These are phyloP conservation scores for Chaetomium tenue DNA, from an alignment of 495 filamentous ascomycete genomes.

Conservation along the genomic window DNA sequence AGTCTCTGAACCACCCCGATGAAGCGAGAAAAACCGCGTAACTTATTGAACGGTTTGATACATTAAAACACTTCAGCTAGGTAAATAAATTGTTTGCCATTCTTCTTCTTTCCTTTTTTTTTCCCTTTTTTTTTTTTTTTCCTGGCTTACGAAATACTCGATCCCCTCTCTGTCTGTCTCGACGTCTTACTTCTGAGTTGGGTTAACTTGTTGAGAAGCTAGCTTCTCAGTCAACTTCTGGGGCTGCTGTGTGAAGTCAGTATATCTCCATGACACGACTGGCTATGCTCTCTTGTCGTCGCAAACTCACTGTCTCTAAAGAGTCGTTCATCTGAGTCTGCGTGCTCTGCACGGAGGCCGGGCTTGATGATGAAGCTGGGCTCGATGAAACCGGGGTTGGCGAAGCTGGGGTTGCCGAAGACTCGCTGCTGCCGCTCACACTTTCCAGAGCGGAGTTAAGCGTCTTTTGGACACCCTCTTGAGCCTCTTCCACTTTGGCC, in stretches of 20 bases:
- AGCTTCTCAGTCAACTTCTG: slow-evolving; percentile 23
- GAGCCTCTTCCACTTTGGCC: slow-evolving; percentile 1
- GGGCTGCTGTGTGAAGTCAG: slow-evolving; percentile 23
- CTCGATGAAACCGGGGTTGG: too few relatives aligned
- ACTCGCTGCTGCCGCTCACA: slow-evolving; percentile 12
- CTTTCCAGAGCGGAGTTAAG: slow-evolving; percentile 1
- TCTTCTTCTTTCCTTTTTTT: too few relatives aligned
- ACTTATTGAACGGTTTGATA: too few relatives aligned
- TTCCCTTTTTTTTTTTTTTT: neutral
- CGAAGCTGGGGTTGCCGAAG: slow-evolving; percentile 2
- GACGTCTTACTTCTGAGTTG: slow-evolving; percentile 14
- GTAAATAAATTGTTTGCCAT: too few relatives aligned
- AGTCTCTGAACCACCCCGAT: too few relatives aligned
- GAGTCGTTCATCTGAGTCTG: neutral
- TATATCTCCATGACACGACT: too few relatives aligned
- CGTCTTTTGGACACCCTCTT: neutral
- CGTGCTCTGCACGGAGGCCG: neutral
- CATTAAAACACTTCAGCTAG: too few relatives aligned
- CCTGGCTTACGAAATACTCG: too few relatives aligned
- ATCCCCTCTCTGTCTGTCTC: neutral
- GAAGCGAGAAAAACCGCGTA: too few relatives aligned
- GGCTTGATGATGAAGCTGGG: too few relatives aligned
- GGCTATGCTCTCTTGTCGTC: neutral
- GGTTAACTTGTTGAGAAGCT: slow-evolving; percentile 15
- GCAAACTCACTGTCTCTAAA: slow-evolving; percentile 15